Conservation (phyloP, 345 rosid genomes). For the Populus pruinosa region DNA sequence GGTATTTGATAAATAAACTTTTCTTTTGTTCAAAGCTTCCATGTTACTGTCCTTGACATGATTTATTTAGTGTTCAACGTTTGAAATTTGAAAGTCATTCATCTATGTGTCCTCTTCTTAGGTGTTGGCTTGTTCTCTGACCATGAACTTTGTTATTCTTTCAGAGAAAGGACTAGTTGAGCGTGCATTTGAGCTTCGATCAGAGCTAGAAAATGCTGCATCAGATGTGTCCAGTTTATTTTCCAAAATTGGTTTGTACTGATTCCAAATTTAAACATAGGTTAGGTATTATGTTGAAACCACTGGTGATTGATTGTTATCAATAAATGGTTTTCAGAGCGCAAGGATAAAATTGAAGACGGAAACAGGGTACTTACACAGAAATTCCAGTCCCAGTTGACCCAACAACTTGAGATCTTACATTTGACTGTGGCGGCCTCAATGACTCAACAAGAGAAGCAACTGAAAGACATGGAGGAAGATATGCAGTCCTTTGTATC, state of each 20-base stretch:
- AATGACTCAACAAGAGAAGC: slow-evolving; percentile 82
- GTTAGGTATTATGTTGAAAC: background rate
- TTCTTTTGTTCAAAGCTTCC: background rate
- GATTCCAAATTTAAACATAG: slow-evolving; percentile 8
- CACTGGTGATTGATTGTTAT: background rate
- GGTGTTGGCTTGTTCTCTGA: background rate
- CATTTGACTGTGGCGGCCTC: slow-evolving; percentile 85
- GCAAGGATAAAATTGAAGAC: slow-evolving; percentile 93
- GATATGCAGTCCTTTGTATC: slow-evolving; percentile 93
- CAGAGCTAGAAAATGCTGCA: slow-evolving; percentile 81
- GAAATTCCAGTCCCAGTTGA: slow-evolving; percentile 76
- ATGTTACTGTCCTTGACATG: background rate
- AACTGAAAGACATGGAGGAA: slow-evolving; percentile 86
- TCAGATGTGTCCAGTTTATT: slow-evolving; percentile 83
- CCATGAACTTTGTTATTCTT: slow-evolving; percentile 10
- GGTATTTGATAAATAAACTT: background rate
- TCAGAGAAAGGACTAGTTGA: slow-evolving; percentile 84
- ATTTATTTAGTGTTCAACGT: background rate
- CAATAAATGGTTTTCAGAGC: slow-evolving; percentile 44
- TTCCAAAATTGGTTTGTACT: slow-evolving; percentile 70
- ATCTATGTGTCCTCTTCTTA: background rate
- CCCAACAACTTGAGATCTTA: slow-evolving; percentile 79
- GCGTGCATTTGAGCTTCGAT: slow-evolving; percentile 75
- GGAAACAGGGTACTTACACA: slow-evolving; percentile 68
- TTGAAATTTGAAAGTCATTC: background rate